phyloP scores from a whole-genome alignment of 78 protist genomes.

The Creolimax fragrantissima region DNA sequence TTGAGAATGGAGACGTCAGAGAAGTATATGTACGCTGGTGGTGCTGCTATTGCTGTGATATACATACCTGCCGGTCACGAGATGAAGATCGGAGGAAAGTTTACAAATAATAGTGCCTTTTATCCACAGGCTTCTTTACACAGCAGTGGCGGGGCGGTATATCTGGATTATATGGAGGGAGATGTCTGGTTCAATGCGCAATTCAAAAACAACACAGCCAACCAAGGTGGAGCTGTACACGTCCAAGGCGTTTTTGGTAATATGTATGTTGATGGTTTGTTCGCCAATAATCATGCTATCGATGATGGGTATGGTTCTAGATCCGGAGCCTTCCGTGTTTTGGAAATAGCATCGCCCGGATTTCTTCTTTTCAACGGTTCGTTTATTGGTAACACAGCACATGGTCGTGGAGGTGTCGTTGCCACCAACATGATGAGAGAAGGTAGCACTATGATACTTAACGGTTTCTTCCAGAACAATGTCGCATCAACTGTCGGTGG shows the following conservation, averaged over 20 bases:
- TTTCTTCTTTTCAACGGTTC: background rate
- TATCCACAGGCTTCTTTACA: background rate
- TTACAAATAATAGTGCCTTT: background rate
- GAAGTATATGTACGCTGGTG: constrained; percentile 1
- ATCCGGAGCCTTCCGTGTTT: background rate
- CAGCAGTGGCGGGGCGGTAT: background rate
- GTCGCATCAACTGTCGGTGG: background rate
- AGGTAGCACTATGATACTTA: background rate
- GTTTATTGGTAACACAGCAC: background rate
- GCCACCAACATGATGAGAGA: background rate
- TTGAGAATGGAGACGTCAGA: background rate
- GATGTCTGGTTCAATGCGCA: background rate
- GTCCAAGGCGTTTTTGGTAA: background rate
- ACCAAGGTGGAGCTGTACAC: background rate
- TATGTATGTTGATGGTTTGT: background rate
- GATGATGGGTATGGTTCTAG: constrained; percentile 1
- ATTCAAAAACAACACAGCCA: background rate
- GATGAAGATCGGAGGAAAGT: background rate
- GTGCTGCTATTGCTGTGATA: constrained; percentile 8
- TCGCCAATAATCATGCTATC: background rate
- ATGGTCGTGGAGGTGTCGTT: constrained; percentile 4
- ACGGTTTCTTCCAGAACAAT: background rate
- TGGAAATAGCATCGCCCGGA: background rate
- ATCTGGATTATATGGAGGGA: constrained; percentile 7
- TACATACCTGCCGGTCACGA: background rate